Percentiles rank a stretch among this genome's conserved stretches.
Evolutionary conservation across 1,284 basidiomycete genomes (phyloP).

Genomic region (Heterobasidion parviporum): DNA sequence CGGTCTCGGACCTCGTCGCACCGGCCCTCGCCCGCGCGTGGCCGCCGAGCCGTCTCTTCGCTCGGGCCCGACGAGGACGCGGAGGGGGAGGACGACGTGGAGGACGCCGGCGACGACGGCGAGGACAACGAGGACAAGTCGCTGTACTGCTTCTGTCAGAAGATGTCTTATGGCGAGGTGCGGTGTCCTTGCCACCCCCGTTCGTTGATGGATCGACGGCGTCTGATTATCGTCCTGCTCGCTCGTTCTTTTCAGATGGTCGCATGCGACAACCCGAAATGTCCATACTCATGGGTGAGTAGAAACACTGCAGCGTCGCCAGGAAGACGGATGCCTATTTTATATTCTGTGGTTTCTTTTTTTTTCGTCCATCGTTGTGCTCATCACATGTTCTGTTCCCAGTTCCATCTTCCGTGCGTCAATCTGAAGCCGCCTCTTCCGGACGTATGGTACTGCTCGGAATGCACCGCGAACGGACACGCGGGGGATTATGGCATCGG

Average conservation of each 20-base stretch:
- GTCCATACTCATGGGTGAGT: slow-evolving; percentile 68
- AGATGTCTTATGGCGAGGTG: slow-evolving; percentile 57
- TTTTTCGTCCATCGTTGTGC: neutral
- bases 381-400: slow-evolving; percentile 1
- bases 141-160: slow-evolving; percentile 60
- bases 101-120: slow-evolving; percentile 34
- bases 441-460: slow-evolving; percentile 52
- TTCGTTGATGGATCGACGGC: slow-evolving; percentile 12
- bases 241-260: slow-evolving; percentile 44
- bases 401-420: slow-evolving; percentile 60
- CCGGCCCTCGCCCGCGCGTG: slow-evolving; percentile 21
- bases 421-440: slow-evolving; percentile 52
- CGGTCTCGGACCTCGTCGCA: slow-evolving; percentile 7
- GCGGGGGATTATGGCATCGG: slow-evolving; percentile 5
- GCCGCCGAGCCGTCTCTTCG: slow-evolving; percentile 28
- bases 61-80: slow-evolving; percentile 37
- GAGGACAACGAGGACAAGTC: slow-evolving; percentile 46
- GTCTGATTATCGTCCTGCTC: neutral
- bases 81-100: slow-evolving; percentile 32
- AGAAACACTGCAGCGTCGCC: neutral
- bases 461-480: slow-evolving; percentile 29
- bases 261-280: slow-evolving; percentile 59
- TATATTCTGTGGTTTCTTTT: too few relatives aligned
- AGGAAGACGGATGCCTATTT: neutral
- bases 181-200: too few relatives aligned